Conservation (phyloP, 2,329 filamentous ascomycete genomes). For the Colletotrichum aenigma region DNA sequence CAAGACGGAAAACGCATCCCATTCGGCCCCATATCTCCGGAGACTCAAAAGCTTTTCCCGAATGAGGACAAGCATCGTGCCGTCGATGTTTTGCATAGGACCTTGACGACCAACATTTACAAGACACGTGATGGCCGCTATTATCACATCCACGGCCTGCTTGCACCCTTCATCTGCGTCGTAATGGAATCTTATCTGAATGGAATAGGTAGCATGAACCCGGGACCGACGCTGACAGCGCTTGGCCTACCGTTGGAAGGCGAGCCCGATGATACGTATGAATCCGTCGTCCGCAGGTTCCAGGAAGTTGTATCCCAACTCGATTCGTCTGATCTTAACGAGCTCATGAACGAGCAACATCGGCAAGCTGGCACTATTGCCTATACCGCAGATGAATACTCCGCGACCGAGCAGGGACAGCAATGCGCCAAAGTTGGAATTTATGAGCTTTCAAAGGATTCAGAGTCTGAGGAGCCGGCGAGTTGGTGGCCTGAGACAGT, state of each 20-base stretch:
- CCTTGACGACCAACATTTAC: conserved; percentile 24
- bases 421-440: conserved; percentile 22
- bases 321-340: conserved; percentile 23
- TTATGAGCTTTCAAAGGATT: conserved; percentile 13
- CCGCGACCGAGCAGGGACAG: conserved; percentile 27
- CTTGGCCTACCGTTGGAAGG: conserved; percentile 17
- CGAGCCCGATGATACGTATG: conserved; percentile 21
- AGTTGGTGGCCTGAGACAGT: conserved; percentile 42
- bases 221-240: conserved; percentile 15
- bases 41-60: neutral
- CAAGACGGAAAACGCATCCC: neutral
- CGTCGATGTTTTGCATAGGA: neutral
- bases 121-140: conserved; percentile 26
- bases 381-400: conserved; percentile 27
- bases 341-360: conserved; percentile 22
- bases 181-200: neutral
- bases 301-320: conserved; percentile 14
- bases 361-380: conserved; percentile 30
- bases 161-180: neutral
- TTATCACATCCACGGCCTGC: conserved; percentile 23
- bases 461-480: conserved; percentile 26
- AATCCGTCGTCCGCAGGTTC: conserved; percentile 12
- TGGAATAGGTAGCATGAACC: conserved; percentile 10
- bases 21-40: neutral
- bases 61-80: neutral